A percentile compares a stretch with the other conserved stretches of the same genome.
phyloP scores from a whole-genome alignment of 441 rosid species.

The Gossypium davidsonii region DNA sequence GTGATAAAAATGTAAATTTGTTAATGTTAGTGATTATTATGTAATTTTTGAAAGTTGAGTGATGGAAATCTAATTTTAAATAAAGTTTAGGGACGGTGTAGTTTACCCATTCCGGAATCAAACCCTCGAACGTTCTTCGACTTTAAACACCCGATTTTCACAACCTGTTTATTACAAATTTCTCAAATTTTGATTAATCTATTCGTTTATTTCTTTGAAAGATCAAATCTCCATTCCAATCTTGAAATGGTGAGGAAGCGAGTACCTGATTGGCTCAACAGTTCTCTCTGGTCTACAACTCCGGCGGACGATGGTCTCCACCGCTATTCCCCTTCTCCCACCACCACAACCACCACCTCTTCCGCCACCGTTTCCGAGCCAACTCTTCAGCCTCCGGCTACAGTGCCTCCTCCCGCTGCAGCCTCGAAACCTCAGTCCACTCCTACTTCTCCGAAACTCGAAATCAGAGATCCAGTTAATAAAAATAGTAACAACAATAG shows the following conservation, averaged over 20 bases:
- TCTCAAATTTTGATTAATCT: background rate
- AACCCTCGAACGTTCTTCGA: background rate
- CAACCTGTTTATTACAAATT: background rate
- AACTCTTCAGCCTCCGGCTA: conserved; percentile 29
- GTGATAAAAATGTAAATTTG: too few species aligned
- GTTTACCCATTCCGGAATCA: background rate
- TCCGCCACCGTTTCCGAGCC: conserved; percentile 22
- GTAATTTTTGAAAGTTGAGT: too few species aligned
- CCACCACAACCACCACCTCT: conserved; percentile 22
- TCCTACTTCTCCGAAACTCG: conserved; percentile 38
- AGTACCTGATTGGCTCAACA: conserved; percentile 96
- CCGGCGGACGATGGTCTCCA: conserved; percentile 36
- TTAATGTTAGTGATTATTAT: too few species aligned
- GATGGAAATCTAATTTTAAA: too few species aligned
- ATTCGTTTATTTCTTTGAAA: background rate
- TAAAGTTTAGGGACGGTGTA: too few species aligned
- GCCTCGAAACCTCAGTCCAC: conserved; percentile 9
- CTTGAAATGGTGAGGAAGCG: conserved; percentile 66
- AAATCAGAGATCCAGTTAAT: conserved; percentile 32
- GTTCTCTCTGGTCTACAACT: conserved; percentile 79
- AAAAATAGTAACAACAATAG: conserved; percentile 15
- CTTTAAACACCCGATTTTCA: background rate
- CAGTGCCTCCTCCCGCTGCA: conserved; percentile 33
- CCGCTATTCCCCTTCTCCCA: conserved; percentile 26
- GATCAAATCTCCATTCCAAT: conserved; percentile 7